Evolutionary conservation across 225 moss, liverwort and hornwort species (phyloP).

Genomic region (Lunularia cruciata): DNA sequence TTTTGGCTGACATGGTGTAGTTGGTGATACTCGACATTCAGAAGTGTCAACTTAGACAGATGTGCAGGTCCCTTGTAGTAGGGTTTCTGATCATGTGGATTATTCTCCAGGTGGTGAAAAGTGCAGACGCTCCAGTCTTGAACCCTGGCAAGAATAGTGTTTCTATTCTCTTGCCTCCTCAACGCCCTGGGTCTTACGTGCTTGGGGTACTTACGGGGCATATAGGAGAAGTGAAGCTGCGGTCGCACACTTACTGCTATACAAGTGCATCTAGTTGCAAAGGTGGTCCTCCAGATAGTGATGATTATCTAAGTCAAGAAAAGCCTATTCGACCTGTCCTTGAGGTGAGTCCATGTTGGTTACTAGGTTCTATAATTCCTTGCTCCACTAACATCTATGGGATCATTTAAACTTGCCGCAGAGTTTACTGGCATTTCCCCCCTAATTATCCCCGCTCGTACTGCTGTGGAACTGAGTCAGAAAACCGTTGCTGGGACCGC

Average conservation of each 20-base stretch:
- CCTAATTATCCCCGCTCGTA: too few species aligned
- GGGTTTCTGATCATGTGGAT: background rate
- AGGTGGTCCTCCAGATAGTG: constrained; percentile 93
- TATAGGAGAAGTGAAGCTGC: constrained; percentile 85
- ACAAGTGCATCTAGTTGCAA: constrained; percentile 97
- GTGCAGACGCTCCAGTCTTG: constrained; percentile 75
- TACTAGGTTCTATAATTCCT: too few species aligned
- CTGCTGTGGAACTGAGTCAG: too few species aligned
- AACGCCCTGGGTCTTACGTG: constrained; percentile 86
- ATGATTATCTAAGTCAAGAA: constrained; percentile 88
- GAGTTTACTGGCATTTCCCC: too few species aligned
- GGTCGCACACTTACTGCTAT: constrained; percentile 88
- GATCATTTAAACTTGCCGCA: too few species aligned
- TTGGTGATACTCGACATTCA: too few species aligned
- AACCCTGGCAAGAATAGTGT: constrained; percentile 87
- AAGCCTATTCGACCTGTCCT: constrained; percentile 90
- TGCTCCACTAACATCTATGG: too few species aligned
- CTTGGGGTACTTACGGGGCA: constrained; percentile 90
- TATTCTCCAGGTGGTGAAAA: constrained; percentile 76
- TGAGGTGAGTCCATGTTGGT: constrained; percentile 54
- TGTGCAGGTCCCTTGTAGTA: too few species aligned
- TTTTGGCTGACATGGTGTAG: too few species aligned
- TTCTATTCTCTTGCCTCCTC: constrained; percentile 77
- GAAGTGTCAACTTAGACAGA: too few species aligned
- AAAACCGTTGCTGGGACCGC: too few species aligned